Base-by-base conservation (phyloP, 306 rosid species). In the Albizia julibrissin region DNA sequence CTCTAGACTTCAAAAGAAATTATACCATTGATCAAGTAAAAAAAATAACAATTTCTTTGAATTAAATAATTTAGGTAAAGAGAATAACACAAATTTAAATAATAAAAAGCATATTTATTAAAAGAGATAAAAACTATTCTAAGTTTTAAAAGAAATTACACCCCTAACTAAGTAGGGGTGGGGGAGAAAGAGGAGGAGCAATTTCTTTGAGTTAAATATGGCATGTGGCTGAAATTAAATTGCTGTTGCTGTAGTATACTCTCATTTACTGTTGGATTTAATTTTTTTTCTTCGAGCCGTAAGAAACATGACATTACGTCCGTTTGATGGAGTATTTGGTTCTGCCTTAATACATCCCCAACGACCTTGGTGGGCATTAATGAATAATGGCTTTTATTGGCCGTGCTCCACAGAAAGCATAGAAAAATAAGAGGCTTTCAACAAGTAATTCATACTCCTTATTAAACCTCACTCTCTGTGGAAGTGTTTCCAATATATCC, bases 361-460 rank as follows among this genome's bases (percentile, higher is more conserved):
- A 86, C 94, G 83, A 82, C 83, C 77, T 40, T 10, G 18, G 82
- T 46, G 43, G 82, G 83, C 89, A 89, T 89, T 91, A 82, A 86
- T 86, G 86, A 65, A 61, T 34, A 75, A 69, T 27, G 84, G 77
- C 58, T 50, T 61, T 54, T 37, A 71, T 62, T 74, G 37, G 59
- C 9, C n/a, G 14, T 16, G 26, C 74, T 13, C 1, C 46, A 12
- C 27, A 49, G 78, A 43, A 54, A 18, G 15, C 62, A 3, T 10
- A 58, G 7, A 9, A 3, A 58, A 22, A 24, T n/a, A 6, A 12
- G 42, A 70, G 2, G 31, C 13, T 58, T 56, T 59, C 78, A 76
- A 52, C 77, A 54, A 18, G 33, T 44, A 75, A 31, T 62, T 50
- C 29, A 56, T 50, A 47, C 80, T 47, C 68, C 77, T 43, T 67